A percentile compares a stretch with the other conserved stretches of the same genome.
Evolutionary conservation across 2,329 filamentous ascomycete species (phyloP).

Genomic region (Ciborinia camelliae): DNA sequence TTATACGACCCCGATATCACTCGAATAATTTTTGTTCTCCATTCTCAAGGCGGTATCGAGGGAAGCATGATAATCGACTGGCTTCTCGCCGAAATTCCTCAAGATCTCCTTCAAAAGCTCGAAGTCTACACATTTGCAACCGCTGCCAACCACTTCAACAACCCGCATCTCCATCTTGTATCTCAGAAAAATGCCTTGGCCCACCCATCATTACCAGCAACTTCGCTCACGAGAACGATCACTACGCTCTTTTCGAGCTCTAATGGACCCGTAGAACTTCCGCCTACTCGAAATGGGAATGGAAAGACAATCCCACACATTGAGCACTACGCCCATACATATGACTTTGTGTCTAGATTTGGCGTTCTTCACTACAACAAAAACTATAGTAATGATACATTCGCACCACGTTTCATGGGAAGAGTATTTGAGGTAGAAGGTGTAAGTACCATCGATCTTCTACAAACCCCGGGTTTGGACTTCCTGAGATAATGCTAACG

Average conservation of each 20-base stretch:
- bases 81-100: slow-evolving; percentile 68
- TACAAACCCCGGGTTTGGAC: too few species aligned
- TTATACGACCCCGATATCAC: slow-evolving; percentile 59
- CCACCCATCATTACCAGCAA: slow-evolving; percentile 42
- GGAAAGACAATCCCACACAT: slow-evolving; percentile 60
- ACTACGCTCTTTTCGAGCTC: neutral
- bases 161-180: slow-evolving; percentile 55
- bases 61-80: slow-evolving; percentile 71
- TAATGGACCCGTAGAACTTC: neutral
- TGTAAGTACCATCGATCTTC: neutral
- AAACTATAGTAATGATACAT: slow-evolving; percentile 9
- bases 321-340: slow-evolving; percentile 75
- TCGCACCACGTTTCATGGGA: slow-evolving; percentile 33
- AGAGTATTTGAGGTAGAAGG: slow-evolving; percentile 28
- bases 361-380: slow-evolving; percentile 65
- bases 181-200: slow-evolving; percentile 44
- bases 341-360: slow-evolving; percentile 71
- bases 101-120: slow-evolving; percentile 62
- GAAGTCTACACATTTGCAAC: slow-evolving; percentile 78
- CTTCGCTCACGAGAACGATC: slow-evolving; percentile 31
- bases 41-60: slow-evolving; percentile 76
- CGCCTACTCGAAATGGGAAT: neutral
- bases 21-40: slow-evolving; percentile 71
- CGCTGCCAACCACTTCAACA: slow-evolving; percentile 79
- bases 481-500: neutral